Conservation (phyloP, 1,284 basidiomycete species). For the Malassezia sp. region DNA sequence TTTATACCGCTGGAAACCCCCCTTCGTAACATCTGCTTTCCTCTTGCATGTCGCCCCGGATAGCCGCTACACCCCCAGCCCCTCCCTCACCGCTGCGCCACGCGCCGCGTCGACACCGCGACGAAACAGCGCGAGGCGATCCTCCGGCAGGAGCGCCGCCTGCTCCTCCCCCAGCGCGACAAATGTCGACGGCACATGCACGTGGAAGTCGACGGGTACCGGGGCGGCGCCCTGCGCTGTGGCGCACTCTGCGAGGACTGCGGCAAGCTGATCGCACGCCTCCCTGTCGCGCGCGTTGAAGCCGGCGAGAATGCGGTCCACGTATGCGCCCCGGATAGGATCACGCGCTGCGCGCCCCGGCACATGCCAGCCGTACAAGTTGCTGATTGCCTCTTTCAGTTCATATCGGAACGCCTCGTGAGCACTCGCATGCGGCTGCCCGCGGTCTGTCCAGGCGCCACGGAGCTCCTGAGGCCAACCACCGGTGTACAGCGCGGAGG, state of each 20-base stretch:
- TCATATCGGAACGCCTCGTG: slow-evolving; percentile 9
- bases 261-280: not conserved
- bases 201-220: not conserved
- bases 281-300: slow-evolving; percentile 3
- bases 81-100: no score
- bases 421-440: not conserved
- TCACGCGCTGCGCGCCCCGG: not conserved
- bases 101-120: no score
- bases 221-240: not conserved
- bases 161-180: not conserved
- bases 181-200: not conserved
- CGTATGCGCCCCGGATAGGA: slow-evolving; percentile 3
- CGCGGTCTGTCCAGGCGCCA: slow-evolving; percentile 30
- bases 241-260: not conserved
- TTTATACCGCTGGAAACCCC: no score
- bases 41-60: no score
- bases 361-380: slow-evolving; percentile 12
- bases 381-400: slow-evolving; percentile 2
- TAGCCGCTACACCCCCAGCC: no score
- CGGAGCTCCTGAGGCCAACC: slow-evolving; percentile 29
- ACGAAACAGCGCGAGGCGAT: no score
- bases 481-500: slow-evolving; percentile 1
- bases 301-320: slow-evolving; percentile 6
- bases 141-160: not conserved
- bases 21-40: no score